phyloP scores from a whole-genome alignment of 2,329 filamentous ascomycete species.

The Phyllosticta citribraziliensis region DNA sequence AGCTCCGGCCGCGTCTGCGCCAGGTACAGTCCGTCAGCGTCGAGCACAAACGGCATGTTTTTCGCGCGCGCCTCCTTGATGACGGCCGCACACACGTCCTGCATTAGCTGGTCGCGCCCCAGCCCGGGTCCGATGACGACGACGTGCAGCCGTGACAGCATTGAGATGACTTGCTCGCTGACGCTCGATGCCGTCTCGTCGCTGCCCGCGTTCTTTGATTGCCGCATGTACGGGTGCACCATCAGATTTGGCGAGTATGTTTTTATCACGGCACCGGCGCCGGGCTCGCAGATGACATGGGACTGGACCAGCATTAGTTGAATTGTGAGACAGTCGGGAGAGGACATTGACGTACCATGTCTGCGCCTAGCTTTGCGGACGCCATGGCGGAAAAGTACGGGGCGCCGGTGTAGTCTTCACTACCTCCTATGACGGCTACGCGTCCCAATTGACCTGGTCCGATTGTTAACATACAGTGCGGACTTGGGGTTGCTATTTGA shows the following conservation, averaged over 20 bases:
- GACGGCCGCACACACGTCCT: slow-evolving; percentile 70
- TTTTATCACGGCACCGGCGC: slow-evolving; percentile 79
- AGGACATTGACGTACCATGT: slow-evolving; percentile 55
- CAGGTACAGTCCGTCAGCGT: slow-evolving; percentile 78
- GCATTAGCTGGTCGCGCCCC: slow-evolving; percentile 82
- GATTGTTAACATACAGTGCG: slow-evolving; percentile 12
- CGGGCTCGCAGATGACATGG: slow-evolving; percentile 91
- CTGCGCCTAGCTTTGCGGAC: slow-evolving; percentile 78
- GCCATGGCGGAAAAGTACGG: slow-evolving; percentile 98
- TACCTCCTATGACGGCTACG: slow-evolving; percentile 88
- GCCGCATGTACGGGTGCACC: slow-evolving; percentile 93
- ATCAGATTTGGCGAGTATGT: slow-evolving; percentile 96
- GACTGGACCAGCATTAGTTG: slow-evolving; percentile 41
- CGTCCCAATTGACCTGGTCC: slow-evolving; percentile 77
- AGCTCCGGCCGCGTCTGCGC: slow-evolving; percentile 67
- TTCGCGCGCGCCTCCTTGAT: slow-evolving; percentile 66
- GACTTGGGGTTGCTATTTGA: background rate
- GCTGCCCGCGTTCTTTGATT: slow-evolving; percentile 49
- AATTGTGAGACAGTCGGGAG: background rate
- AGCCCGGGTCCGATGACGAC: slow-evolving; percentile 89
- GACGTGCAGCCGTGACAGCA: slow-evolving; percentile 81
- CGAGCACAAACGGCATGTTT: slow-evolving; percentile 72
- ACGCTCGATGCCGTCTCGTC: slow-evolving; percentile 53
- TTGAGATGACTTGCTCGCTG: slow-evolving; percentile 58
- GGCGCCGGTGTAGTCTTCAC: slow-evolving; percentile 91